Evolutionary conservation across 169 alveolate genomes (phyloP), one percentile per base, ranked within the genome.

Genomic region (Cryptosporidium andersoni): DNA sequence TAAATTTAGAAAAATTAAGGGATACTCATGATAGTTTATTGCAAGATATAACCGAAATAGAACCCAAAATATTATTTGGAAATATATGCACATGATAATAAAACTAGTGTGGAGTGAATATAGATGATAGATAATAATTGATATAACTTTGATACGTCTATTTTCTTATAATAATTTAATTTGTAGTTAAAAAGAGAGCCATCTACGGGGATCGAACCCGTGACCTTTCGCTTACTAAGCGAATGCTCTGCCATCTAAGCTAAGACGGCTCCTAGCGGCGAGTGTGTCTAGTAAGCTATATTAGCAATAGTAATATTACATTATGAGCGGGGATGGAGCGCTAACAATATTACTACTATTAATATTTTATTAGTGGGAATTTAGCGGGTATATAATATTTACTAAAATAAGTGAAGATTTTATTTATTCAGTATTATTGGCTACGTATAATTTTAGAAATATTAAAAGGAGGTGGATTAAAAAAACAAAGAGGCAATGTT

Each of bases 161-260:
- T 53, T 16, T 2, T 53, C 5, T 16, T 16, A 53, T 8, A 36
- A 60, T 60, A 36, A 60, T 60, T 4, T 16, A 60, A 16, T 60
- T 48, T 48, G 11, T 8, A 1, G 12, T 9, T 9, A 49, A 49
- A 64, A 64, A 49, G 2, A 52, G 80, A 90, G 94, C 94, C 94
- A 90, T 89, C 94, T 67, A 92, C 93, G 92, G 94, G 94, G 90
- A 90, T 91, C 94, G 94, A 91, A 91, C 94, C 94, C 91, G 89
- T 92, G 94, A 91, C 94, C 94, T 91, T 90, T 90, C 94, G 94
- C 94, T 91, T 91, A 91, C 94, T 91, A 91, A 91, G 94, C 94
- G 94, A 90, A 90, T 91, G 94, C 94, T 91, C 94, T 91, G 90
- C 94, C 94, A 53, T 90, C 94, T 91, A 90, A 91, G 94, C 94